phyloP scores from a whole-genome alignment of 1,284 basidiomycete species.

The Cutaneotrichosporon sp. region DNA sequence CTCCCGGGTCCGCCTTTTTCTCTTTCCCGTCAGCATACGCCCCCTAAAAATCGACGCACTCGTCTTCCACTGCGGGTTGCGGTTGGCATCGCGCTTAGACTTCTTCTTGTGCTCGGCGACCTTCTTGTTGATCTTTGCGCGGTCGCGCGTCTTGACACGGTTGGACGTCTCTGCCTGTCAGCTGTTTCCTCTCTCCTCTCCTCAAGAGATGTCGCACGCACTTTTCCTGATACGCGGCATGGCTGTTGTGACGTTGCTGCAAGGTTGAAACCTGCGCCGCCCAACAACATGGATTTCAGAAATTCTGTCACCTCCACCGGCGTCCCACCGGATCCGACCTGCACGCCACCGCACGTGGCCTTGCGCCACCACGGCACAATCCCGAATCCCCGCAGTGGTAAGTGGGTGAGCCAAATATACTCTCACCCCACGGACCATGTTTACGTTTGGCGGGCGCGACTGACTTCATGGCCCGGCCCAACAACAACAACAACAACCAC shows the following conservation, averaged over 20 bases:
- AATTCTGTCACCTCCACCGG: slow-evolving; percentile 13
- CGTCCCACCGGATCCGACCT: not conserved
- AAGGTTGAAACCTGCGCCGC: not conserved
- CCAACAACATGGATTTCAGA: not conserved
- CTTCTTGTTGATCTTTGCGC: slow-evolving; percentile 73
- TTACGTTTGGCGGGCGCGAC: slow-evolving; percentile 5
- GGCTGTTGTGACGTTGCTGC: slow-evolving; percentile 13
- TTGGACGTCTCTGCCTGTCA: slow-evolving; percentile 69
- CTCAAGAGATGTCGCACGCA: slow-evolving; percentile 38
- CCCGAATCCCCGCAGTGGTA: not conserved
- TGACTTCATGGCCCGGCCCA: slow-evolving; percentile 7
- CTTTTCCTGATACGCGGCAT: slow-evolving; percentile 76
- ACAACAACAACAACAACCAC: slow-evolving; percentile 6
- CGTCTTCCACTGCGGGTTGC: slow-evolving; percentile 82
- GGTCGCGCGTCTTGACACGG: slow-evolving; percentile 65
- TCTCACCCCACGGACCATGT: not conserved
- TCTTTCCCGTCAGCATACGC: slow-evolving; percentile 50
- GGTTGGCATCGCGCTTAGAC: slow-evolving; percentile 70
- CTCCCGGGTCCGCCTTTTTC: slow-evolving; percentile 83
- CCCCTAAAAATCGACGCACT: slow-evolving; percentile 58
- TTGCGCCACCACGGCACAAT: not conserved
- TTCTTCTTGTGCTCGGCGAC: slow-evolving; percentile 73
- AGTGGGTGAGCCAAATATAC: not conserved
- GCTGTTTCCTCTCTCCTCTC: not conserved
- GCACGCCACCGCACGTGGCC: not conserved